These are phyloP conservation scores for Aspergillus wentii DNA, from an alignment of 495 filamentous ascomycete species.

Conservation along the genomic window DNA sequence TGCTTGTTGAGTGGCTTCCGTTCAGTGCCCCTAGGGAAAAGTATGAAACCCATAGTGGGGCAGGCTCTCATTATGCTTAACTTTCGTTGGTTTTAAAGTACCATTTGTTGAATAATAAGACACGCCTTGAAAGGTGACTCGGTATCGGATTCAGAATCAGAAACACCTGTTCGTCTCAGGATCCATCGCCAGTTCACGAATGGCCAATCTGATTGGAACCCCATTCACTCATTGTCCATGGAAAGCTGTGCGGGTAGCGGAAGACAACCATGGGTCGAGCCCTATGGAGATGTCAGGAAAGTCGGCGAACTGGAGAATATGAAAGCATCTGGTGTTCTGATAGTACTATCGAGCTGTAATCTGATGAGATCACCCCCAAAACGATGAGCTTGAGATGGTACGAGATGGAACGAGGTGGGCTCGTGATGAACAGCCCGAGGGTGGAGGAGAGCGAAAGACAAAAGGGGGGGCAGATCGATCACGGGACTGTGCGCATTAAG, in stretches of 20 bases:
- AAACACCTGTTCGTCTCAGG: too few relatives aligned
- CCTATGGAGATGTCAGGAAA: background rate
- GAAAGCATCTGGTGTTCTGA: background rate
- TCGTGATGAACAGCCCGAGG: too few relatives aligned
- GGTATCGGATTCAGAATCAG: too few relatives aligned
- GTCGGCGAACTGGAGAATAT: background rate
- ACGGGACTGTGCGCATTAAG: conserved; percentile 25
- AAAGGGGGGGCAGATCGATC: conserved; percentile 1
- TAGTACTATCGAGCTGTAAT: background rate
- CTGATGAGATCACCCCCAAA: background rate
- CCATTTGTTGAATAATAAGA: too few relatives aligned
- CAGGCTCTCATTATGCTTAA: background rate
- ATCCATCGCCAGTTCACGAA: too few relatives aligned
- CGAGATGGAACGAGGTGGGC: background rate
- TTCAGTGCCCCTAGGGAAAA: too few relatives aligned
- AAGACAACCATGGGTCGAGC: conserved; percentile 16
- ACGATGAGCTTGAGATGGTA: background rate
- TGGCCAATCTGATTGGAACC: background rate
- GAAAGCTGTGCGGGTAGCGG: conserved; percentile 13
- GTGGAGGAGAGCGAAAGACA: conserved; percentile 1
- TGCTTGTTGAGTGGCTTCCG: too few relatives aligned
- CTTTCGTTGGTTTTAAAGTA: background rate
- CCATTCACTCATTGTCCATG: conserved; percentile 6
- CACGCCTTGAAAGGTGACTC: too few relatives aligned
- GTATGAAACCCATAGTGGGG: too few relatives aligned